These are phyloP conservation scores for Colletotrichum godetiae DNA, from an alignment of 2,329 filamentous ascomycete genomes.

Conservation along the genomic window DNA sequence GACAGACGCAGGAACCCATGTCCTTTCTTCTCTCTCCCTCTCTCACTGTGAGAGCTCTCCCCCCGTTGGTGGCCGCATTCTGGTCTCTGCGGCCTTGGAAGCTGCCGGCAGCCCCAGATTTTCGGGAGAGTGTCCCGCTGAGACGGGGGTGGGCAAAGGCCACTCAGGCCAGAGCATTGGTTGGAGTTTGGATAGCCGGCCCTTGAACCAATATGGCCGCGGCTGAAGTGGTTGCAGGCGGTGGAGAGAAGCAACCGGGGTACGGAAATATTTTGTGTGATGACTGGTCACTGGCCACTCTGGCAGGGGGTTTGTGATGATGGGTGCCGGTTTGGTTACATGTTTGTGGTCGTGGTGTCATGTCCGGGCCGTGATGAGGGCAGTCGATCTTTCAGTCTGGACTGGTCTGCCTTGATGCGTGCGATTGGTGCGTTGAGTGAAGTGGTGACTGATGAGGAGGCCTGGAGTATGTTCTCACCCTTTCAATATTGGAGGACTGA, in stretches of 20 bases:
- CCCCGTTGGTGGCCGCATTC: not conserved
- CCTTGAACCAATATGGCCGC: conserved; percentile 6
- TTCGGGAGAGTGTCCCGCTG: conserved; percentile 18
- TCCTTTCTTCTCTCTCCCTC: not conserved
- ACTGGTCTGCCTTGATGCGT: not conserved
- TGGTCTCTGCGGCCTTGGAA: not conserved
- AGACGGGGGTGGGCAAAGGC: not conserved
- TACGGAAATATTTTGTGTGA: not conserved
- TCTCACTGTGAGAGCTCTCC: no score
- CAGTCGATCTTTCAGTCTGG: not conserved
- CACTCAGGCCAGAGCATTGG: not conserved
- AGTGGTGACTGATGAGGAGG: not conserved
- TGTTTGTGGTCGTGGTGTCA: not conserved
- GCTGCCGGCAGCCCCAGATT: conserved; percentile 10
- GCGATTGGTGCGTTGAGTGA: not conserved
- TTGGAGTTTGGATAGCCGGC: not conserved
- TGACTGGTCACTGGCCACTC: not conserved
- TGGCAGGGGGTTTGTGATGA: conserved; percentile 5
- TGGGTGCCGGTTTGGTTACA: conserved; percentile 12
- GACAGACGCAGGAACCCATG: conserved; percentile 8
- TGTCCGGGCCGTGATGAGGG: not conserved
- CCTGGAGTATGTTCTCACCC: not conserved
- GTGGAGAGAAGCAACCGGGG: not conserved
- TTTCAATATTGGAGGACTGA: not conserved
- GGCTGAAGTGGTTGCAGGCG: conserved; percentile 7